Evolutionary conservation across 2,329 filamentous ascomycete species (phyloP), one percentile per base, ranked within the genome.

Genomic region (Aphanocladium album): DNA sequence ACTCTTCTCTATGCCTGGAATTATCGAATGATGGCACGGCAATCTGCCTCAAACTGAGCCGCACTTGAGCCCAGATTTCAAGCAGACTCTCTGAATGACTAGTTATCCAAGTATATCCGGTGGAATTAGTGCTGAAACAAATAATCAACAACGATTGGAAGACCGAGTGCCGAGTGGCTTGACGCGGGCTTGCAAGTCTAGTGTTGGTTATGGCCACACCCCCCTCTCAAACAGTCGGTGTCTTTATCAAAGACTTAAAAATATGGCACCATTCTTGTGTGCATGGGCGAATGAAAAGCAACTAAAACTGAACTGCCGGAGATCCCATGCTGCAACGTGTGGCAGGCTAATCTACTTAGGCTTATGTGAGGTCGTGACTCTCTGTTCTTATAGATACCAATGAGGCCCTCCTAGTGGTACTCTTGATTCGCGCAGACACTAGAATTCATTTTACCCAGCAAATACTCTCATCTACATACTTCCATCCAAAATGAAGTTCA

Each of bases 401-500:
- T 14, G 30, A 27, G 19, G n/a, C 21, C 37, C 52, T 30, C 30
- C 9, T 5, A 30, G 30, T 30, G 12, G 23, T 5, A 16, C 3
- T 5, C 25, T 9, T 39, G 35, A 17, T 12, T 12, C 12, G 7
- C 19, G 2, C 35, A 8, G 2, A 4, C 2, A 3, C n/a, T 14
- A n/a, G 11, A 9, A 46, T 11, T 25, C 11, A 45, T 25, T 12
- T 7, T 8, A 12, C 21, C 33, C n/a, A 46, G 4, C 35, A 39
- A 39, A 39, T 16, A 23, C 5, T 30, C 12, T 25, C 12, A 9
- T 49, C 14, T 12, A 9, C 16, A 37, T 8, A 33, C 27, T 19
- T 54, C 12, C 11, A 21, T 7, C 21, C 55, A 57, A 52, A 17
- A 62, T 62, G 60, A 63, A 63, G 51, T 54, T 56, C 11, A 35